These are phyloP conservation scores for Boletus rufocinnamomeus DNA, from an alignment of 768 basidiomycete genomes.

Conservation along the genomic window DNA sequence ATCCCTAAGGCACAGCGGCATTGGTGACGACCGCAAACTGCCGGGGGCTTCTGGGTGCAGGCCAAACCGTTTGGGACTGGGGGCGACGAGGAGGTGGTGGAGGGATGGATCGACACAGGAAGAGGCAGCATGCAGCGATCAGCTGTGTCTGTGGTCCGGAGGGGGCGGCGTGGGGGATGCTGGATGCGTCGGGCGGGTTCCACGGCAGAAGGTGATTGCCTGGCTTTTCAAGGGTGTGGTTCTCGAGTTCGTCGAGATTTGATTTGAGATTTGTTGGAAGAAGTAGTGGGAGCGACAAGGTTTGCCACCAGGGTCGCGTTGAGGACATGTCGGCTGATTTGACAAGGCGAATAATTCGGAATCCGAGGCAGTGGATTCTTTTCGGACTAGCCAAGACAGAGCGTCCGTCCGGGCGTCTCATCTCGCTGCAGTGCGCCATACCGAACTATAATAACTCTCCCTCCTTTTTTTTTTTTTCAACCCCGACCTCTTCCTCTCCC, in stretches of 20 bases:
- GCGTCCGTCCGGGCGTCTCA: constrained; percentile 28
- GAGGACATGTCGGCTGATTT: constrained; percentile 37
- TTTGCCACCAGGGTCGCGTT: constrained; percentile 40
- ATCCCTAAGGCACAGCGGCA: constrained; percentile 34
- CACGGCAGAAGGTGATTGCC: constrained; percentile 24
- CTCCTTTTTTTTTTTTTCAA: constrained; percentile 41
- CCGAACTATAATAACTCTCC: constrained; percentile 39
- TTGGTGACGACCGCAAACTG: constrained; percentile 32
- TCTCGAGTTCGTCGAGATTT: constrained; percentile 33
- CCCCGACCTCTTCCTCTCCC: constrained; percentile 49
- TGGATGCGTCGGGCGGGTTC: background rate
- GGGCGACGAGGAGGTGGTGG: background rate
- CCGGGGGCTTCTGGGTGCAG: constrained; percentile 13
- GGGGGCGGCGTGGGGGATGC: constrained; percentile 4
- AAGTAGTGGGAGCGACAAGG: constrained; percentile 27
- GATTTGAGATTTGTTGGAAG: constrained; percentile 33
- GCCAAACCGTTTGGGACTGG: background rate
- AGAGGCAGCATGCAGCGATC: background rate
- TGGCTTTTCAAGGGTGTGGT: constrained; percentile 15
- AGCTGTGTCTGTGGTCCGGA: background rate
- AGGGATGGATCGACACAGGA: background rate
- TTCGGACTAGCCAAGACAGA: constrained; percentile 22
- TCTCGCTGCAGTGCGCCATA: constrained; percentile 13
- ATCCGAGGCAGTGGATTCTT: constrained; percentile 39
- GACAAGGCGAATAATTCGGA: constrained; percentile 53